Base-by-base conservation (phyloP, 1,139 yeast species). In the Kodamaea anthophila region DNA sequence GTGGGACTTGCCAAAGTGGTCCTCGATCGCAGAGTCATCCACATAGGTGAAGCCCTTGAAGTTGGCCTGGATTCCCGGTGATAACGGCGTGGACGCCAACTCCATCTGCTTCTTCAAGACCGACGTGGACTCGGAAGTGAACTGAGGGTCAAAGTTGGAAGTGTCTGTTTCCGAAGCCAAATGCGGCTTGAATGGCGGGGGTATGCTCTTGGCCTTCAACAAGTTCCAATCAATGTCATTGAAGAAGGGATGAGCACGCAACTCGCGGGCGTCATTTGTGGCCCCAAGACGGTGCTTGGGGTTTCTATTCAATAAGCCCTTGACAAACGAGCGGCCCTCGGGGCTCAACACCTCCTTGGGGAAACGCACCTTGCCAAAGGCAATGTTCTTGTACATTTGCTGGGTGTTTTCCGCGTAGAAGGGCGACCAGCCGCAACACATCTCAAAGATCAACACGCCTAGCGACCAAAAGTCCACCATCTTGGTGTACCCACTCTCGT, bases 361-460 rank as follows among this genome's bases (percentile, higher is more conserved):
- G 58, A 91, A 91, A 47, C 95, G 72, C 18, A 91, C 97, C 55
- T 91, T 91, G 39, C 98, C 97, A 60, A 87, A 91, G 3, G 97
- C 97, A 60, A 91, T 91, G 58, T 91, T 91, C 61, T 88, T 88
- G 64, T 91, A 91, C 97, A 91, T 91, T 58, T 88, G 96, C 62
- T 91, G 97, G 31, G 94, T 86, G 53, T 85, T 91, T 40, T 88
- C 96, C 24, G 97, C 97, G 51, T 86, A 88, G 55, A 91, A 91
- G 32, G 98, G 98, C n/a, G 95, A 83, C 97, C 97, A 91, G 24
- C 98, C 98, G 60, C 97, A 91, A 56, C 96, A 80, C 91, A 82
- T 81, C 57, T 82, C 93, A 53, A 82, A 82, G 26, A 82, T 80
- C 36, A 82, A 62, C 6, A 82, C 91, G 38, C 93, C 93, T 35